Base-by-base conservation (phyloP, 2,329 filamentous ascomycete species). In the Podosphaera aphanis region DNA sequence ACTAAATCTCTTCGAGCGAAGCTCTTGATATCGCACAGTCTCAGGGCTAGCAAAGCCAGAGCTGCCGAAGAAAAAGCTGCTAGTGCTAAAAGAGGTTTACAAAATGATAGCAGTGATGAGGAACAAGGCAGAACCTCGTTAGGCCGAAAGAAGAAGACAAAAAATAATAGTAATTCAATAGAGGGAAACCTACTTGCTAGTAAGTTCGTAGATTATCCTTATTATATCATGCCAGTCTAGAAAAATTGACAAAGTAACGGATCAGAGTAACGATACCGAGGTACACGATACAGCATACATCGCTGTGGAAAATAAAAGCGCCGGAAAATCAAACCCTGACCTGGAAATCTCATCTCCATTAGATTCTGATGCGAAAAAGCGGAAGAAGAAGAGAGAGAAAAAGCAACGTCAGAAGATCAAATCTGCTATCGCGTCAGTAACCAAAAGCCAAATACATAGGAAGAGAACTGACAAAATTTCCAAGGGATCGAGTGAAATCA, bases 91-190 rank as follows among this genome's bases (percentile, higher is more conserved):
- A 51, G 56, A n/a, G 52, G 44, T 11, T 45, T 54, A 43, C 19
- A 16, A 39, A 18, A 44, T 21, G 56, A 59, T 33, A 58, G 53
- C 35, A 61, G 59, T 43, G 59, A 61, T 48, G 60, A 62, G 27
- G 59, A 60, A 19, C 56, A 55, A 43, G 58, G 60, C 2, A 51
- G 60, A 40, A 59, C 59, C 45, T 50, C 50, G 10, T 7, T 46
- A 15, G 45, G 39, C 25, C 41, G 23, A 25, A 29, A 19, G 13
- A 46, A 43, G 31, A 46, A 37, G 16, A n/a, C 15, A 21, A 46
- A 43, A 21, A 13, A n/a, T 10, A 37, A 43, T 23, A 7, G 2
- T 5, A 36, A 25, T 19, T 36, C 29, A 33, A 18, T 35, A 35
- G 25, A 35, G 8, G 19, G 36, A 31, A 37, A 29, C 33, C 5